These are phyloP conservation scores for Mycena alexandri DNA, from an alignment of 768 basidiomycete genomes.

Conservation along the genomic window DNA sequence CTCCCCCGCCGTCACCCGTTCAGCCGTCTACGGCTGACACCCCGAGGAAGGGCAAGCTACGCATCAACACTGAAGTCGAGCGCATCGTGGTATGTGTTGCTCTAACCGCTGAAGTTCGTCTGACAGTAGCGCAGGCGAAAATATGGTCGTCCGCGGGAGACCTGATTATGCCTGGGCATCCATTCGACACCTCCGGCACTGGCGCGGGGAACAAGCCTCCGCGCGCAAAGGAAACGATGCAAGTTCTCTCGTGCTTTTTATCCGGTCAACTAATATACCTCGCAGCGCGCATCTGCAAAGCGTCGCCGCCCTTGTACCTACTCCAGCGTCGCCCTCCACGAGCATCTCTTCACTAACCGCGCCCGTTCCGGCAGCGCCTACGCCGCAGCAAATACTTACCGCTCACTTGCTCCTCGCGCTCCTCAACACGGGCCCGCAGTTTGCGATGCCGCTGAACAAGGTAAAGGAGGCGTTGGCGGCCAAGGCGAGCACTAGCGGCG, in stretches of 20 bases:
- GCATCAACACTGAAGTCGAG: slow-evolving; percentile 74
- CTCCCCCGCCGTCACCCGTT: slow-evolving; percentile 11
- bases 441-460: slow-evolving; percentile 70
- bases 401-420: slow-evolving; percentile 75
- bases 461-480: slow-evolving; percentile 69
- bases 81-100: slow-evolving; percentile 66
- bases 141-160: slow-evolving; percentile 80
- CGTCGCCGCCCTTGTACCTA: slow-evolving; percentile 63
- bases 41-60: slow-evolving; percentile 53
- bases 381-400: slow-evolving; percentile 78
- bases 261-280: slow-evolving; percentile 17
- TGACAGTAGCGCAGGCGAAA: slow-evolving; percentile 59
- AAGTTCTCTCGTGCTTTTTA: slow-evolving; percentile 41
- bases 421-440: slow-evolving; percentile 63
- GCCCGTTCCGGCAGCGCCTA: slow-evolving; percentile 53
- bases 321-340: slow-evolving; percentile 68
- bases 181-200: slow-evolving; percentile 50
- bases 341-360: slow-evolving; percentile 63
- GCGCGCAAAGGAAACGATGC: slow-evolving; percentile 74
- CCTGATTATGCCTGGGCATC: slow-evolving; percentile 68
- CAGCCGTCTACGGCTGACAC: slow-evolving; percentile 35
- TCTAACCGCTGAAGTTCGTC: too few species aligned
- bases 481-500: slow-evolving; percentile 55
- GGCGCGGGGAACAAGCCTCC: slow-evolving; percentile 56
- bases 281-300: slow-evolving; percentile 69